Base-by-base conservation (phyloP, 164 flowering plant species). In the Hamamelis virginiana region DNA sequence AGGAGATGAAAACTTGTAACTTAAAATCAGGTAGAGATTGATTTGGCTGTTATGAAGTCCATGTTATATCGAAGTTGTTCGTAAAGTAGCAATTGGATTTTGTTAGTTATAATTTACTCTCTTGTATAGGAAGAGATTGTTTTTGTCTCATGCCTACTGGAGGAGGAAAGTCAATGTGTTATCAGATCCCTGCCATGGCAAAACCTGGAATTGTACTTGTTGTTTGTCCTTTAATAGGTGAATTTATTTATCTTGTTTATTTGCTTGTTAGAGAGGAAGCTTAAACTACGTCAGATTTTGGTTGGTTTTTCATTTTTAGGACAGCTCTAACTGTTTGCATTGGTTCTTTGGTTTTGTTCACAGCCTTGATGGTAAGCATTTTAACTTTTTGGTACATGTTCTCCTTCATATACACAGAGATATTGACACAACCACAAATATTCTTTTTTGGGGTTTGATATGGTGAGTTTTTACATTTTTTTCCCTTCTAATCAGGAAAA, bases 121-220 rank as follows among this genome's bases (percentile, higher is more conserved):
- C 46, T 70, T 61, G 59, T 79, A 65, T 73, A 94, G 98, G 98
- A 68, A 84, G 88, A 67, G 97, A 94, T 80, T 90, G 95, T 71
- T 91, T 94, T 66, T 94, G 98, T 79, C 85, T 90, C 45, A 91
- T 94, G 97, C 96, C 98, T 62, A 94, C 98, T 50, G 97, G 98
- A 46, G 97, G 96, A 66, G 98, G 97, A 46, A 94, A 94, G 78
- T 94, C 98, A 2, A 80, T 91, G 85, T 94, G 98, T 72, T 91
- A 85, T 74, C 98, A 94, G 79, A 88, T 92, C 52, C 97, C 98
- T 59, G 95, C 97, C 23, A 64, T 94, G 65, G 90, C 87, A 1
- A 86, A 85, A 74, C 18, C 77, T 0, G 96, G 98, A 71, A 80
- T 92, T 26, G 95, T 88, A 76, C 95, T 94, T 65, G 97, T 94